These are phyloP conservation scores for Chlorokybus atmophyticus DNA, from an alignment of 139 green algal species.

Conservation along the genomic window DNA sequence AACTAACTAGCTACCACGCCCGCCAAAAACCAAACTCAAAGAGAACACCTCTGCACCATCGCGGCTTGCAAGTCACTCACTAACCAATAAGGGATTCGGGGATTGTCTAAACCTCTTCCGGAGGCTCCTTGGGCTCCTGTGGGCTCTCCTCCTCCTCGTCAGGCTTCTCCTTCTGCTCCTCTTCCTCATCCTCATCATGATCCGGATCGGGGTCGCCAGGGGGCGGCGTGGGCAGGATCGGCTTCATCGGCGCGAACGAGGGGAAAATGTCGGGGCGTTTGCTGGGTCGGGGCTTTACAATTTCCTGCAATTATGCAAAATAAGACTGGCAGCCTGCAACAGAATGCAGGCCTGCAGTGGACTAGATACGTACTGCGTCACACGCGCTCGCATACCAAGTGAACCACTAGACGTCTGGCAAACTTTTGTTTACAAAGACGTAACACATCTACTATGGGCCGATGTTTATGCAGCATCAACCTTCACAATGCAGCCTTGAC, in stretches of 20 bases:
- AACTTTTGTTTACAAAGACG: too few species aligned
- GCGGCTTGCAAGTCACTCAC: too few species aligned
- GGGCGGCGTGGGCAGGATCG: conserved; percentile 26
- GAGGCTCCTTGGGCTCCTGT: conserved; percentile 6
- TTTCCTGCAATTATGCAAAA: conserved; percentile 21
- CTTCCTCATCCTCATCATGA: conserved; percentile 24
- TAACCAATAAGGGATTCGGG: too few species aligned
- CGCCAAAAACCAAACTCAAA: too few species aligned
- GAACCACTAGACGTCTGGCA: too few species aligned
- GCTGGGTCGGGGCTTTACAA: conserved; percentile 14
- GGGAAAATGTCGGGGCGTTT: conserved; percentile 31
- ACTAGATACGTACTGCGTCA: background rate
- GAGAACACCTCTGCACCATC: too few species aligned
- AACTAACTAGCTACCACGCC: too few species aligned
- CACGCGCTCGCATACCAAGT: too few species aligned
- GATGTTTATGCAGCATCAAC: too few species aligned
- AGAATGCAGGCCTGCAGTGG: background rate
- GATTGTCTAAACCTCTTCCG: too few species aligned
- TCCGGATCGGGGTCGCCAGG: conserved; percentile 24
- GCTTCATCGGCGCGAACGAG: conserved; percentile 31
- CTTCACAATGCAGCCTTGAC: too few species aligned
- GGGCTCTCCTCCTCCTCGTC: conserved; percentile 24
- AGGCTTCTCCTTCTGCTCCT: conserved; percentile 22
- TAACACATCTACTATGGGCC: too few species aligned
- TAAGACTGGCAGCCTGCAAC: background rate